These are phyloP conservation scores for Brassica incana DNA, from an alignment of 345 rosid species.

Conservation along the genomic window DNA sequence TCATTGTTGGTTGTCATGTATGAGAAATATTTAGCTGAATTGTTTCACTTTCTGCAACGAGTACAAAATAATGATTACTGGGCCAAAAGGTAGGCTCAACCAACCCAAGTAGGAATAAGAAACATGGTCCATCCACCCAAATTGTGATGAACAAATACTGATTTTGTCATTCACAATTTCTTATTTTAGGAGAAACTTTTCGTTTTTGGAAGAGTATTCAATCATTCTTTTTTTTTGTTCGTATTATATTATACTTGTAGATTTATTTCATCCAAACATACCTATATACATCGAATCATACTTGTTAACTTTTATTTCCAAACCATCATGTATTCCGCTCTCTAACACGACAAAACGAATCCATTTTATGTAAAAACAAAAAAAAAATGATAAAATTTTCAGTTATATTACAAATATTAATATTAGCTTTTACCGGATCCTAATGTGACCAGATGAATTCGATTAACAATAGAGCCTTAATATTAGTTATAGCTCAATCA, in stretches of 20 bases:
- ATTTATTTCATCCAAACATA: background rate
- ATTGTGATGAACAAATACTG: background rate
- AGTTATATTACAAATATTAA: background rate
- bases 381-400: background rate
- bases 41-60: background rate
- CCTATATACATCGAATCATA: background rate
- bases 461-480: background rate
- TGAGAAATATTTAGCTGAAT: background rate
- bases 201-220: background rate
- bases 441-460: background rate
- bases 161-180: background rate
- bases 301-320: background rate
- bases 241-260: no score
- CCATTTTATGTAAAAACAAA: background rate
- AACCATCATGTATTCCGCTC: background rate
- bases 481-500: background rate
- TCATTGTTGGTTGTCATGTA: conserved; percentile 1
- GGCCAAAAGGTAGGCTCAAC: conserved; percentile 1
- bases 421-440: background rate
- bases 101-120: background rate
- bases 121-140: background rate
- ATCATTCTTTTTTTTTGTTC: no score
- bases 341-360: background rate
- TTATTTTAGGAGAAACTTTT: background rate
- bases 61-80: background rate